Evolutionary conservation across 2,329 filamentous ascomycete species (phyloP).

Genomic region (Orbilia javanica): DNA sequence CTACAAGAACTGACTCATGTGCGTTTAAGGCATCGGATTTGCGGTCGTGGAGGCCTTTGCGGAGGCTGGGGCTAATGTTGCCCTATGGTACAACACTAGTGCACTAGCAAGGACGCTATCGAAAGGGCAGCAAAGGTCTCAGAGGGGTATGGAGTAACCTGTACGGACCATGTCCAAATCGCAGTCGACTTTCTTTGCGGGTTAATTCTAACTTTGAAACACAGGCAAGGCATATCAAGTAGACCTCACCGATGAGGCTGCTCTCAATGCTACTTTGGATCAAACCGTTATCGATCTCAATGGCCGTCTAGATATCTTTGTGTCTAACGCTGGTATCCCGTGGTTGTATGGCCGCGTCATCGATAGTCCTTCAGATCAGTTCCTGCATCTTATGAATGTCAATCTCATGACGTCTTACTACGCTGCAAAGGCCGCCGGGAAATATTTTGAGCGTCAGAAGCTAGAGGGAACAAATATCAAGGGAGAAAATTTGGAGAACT

Average conservation of each 20-base stretch:
- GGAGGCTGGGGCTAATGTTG: conserved; percentile 79
- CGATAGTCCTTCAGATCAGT: conserved; percentile 17
- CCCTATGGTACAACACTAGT: conserved; percentile 81
- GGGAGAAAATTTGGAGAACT: conserved; percentile 71
- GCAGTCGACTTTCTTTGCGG: too few species aligned
- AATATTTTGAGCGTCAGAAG: conserved; percentile 76
- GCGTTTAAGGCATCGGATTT: conserved; percentile 75
- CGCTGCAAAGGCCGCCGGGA: conserved; percentile 77
- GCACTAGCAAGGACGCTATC: conserved; percentile 74
- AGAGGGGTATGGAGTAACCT: conserved; percentile 75
- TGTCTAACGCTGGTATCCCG: conserved; percentile 79
- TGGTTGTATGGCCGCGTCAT: conserved; percentile 69
- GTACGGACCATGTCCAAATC: too few species aligned
- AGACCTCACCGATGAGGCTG: conserved; percentile 71
- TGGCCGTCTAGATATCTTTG: conserved; percentile 80
- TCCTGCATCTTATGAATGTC: conserved; percentile 73
- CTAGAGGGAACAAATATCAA: conserved; percentile 11
- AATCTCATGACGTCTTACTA: conserved; percentile 84
- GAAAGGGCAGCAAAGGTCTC: conserved; percentile 74
- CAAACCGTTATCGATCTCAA: conserved; percentile 75
- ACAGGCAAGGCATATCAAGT: conserved; percentile 70
- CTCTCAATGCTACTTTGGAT: conserved; percentile 69
- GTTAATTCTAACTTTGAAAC: too few species aligned
- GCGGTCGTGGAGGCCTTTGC: conserved; percentile 74
- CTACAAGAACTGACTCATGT: too few species aligned